A percentile compares a stretch with the other conserved stretches of the same genome.
Evolutionary conservation across 805 yeast species (phyloP).

Genomic region (Ogataea ganodermae): DNA sequence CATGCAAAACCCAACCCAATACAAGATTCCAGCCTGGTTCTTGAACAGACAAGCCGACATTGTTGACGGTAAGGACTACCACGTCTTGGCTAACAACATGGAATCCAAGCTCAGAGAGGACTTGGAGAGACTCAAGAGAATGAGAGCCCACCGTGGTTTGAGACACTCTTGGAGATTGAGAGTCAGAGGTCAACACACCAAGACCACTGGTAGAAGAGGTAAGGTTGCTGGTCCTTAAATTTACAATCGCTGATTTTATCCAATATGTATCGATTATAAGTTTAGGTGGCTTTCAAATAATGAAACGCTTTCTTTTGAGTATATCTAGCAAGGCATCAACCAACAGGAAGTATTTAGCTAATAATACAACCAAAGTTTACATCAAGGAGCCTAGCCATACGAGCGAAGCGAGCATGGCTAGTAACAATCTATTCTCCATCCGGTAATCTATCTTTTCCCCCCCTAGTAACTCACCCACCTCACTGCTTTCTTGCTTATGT

Average conservation of each 20-base stretch:
- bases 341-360: conserved; percentile 7
- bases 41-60: conserved; percentile 99
- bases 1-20: conserved; percentile 99
- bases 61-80: conserved; percentile 98
- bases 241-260: conserved; percentile 5
- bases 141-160: conserved; percentile 99
- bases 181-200: conserved; percentile 99
- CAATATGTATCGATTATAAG: conserved; percentile 10
- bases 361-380: conserved; percentile 5
- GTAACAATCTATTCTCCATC: background rate
- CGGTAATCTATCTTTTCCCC: background rate
- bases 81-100: conserved; percentile 97
- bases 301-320: conserved; percentile 9
- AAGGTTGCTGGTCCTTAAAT: conserved; percentile 44
- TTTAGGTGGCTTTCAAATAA: conserved; percentile 10
- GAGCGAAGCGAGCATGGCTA: background rate
- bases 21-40: conserved; percentile 99
- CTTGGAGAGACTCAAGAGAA: conserved; percentile 99
- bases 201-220: conserved; percentile 98
- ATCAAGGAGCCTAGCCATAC: no score
- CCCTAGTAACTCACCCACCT: no score
- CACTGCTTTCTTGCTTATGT: background rate
- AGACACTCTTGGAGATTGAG: conserved; percentile 99
- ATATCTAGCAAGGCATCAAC: conserved; percentile 7
- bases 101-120: conserved; percentile 99